Evolutionary conservation across 2,329 filamentous ascomycete species (phyloP).

Genomic region (Colletotrichum theobromicola): DNA sequence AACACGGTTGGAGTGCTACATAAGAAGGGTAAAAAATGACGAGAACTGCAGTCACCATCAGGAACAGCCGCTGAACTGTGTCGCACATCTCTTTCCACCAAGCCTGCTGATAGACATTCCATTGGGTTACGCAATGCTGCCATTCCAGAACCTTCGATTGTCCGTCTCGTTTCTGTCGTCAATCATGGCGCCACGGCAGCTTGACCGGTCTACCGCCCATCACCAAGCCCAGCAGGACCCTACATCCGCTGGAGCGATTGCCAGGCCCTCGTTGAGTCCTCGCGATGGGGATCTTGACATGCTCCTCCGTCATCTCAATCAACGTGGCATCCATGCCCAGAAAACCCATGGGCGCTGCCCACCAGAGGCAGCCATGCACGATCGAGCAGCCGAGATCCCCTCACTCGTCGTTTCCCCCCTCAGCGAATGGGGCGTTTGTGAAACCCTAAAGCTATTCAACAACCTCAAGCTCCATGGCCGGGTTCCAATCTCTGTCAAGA

Average conservation of each 20-base stretch:
- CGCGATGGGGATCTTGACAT: neutral
- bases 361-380: neutral
- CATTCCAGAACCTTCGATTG: neutral
- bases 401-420: neutral
- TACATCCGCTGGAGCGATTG: neutral
- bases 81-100: neutral
- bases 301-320: neutral
- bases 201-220: neutral
- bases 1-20: neutral
- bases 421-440: neutral
- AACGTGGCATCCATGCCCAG: neutral
- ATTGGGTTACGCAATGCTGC: neutral
- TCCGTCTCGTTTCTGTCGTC: neutral
- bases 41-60: neutral
- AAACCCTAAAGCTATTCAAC: neutral
- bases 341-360: neutral
- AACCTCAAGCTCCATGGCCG: neutral
- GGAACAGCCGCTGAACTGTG: neutral
- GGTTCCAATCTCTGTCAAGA: neutral
- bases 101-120: neutral
- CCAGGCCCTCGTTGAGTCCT: neutral
- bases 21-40: neutral
- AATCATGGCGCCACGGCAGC: neutral
- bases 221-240: neutral
- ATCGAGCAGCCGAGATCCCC: neutral